Percentiles rank a stretch among this genome's conserved stretches.
These are phyloP conservation scores for Mortierella sp. DNA, from an alignment of 371 early-diverging fungal species.

Conservation along the genomic window DNA sequence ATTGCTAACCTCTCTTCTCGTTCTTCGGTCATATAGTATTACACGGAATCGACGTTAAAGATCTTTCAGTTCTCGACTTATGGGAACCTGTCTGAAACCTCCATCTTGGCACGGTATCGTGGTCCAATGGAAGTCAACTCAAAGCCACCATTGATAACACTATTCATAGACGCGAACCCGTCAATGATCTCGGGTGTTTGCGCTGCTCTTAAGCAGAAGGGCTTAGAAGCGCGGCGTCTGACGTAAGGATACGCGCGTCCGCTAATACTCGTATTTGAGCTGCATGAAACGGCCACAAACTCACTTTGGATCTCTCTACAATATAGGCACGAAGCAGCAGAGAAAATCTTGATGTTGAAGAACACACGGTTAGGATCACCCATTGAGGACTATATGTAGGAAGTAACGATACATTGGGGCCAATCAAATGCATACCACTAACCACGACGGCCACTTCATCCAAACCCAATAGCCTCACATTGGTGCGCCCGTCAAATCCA, in stretches of 20 bases:
- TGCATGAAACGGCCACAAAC: background rate
- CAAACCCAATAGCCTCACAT: constrained; percentile 5
- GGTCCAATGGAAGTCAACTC: constrained; percentile 13
- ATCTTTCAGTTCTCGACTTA: constrained; percentile 32
- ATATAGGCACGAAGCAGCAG: constrained; percentile 18
- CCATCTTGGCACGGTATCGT: constrained; percentile 33
- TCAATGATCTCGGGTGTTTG: constrained; percentile 22
- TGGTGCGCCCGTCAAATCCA: constrained; percentile 6
- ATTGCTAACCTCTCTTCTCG: background rate
- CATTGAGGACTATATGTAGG: background rate
- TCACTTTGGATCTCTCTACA: background rate
- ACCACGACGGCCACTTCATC: background rate
- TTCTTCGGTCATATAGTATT: constrained; percentile 24
- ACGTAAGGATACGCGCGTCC: constrained; percentile 17
- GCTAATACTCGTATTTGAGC: background rate
- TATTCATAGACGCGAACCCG: constrained; percentile 26
- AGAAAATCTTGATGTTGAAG: constrained; percentile 11
- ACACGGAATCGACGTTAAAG: constrained; percentile 26
- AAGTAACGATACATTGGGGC: too few species aligned
- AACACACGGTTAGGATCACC: constrained; percentile 10
- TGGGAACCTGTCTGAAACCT: constrained; percentile 22
- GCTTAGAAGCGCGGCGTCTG: constrained; percentile 21
- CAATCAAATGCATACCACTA: background rate
- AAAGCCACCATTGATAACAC: constrained; percentile 21
- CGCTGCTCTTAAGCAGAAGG: constrained; percentile 25